A percentile compares a stretch with the other conserved stretches of the same genome.
Evolutionary conservation across 2,329 filamentous ascomycete genomes (phyloP).

Genomic region (Orbilia blumenaviensis): DNA sequence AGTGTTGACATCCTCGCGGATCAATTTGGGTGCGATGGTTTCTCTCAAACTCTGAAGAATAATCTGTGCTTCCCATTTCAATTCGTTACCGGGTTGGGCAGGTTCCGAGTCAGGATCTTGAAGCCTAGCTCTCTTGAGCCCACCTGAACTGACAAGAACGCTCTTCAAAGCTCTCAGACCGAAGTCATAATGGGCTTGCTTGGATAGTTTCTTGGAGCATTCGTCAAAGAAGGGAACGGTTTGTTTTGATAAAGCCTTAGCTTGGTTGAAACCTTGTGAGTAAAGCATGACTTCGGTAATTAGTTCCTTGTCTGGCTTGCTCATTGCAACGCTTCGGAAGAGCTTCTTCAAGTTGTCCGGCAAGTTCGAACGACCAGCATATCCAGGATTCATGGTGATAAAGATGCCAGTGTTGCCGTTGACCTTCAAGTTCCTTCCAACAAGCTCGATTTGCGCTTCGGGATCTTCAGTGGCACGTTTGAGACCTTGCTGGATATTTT

Average conservation of each 20-base stretch:
- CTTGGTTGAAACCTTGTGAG: slow-evolving; percentile 97
- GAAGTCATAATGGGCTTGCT: slow-evolving; percentile 99
- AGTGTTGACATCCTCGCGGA: slow-evolving; percentile 86
- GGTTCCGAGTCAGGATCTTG: slow-evolving; percentile 54
- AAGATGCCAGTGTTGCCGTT: slow-evolving; percentile 97
- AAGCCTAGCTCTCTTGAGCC: slow-evolving; percentile 78
- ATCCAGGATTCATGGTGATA: slow-evolving; percentile 99
- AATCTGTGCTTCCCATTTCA: slow-evolving; percentile 80
- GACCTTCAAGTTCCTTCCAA: slow-evolving; percentile 87
- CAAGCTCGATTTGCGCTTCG: slow-evolving; percentile 89
- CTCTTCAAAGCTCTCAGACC: slow-evolving; percentile 97
- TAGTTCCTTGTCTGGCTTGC: slow-evolving; percentile 98
- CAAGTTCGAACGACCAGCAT: slow-evolving; percentile 95
- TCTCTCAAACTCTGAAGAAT: slow-evolving; percentile 98
- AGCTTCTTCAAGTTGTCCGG: slow-evolving; percentile 99
- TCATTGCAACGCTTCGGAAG: slow-evolving; percentile 99
- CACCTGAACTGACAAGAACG: slow-evolving; percentile 96
- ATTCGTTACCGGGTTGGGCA: slow-evolving; percentile 24
- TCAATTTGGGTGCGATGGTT: slow-evolving; percentile 96
- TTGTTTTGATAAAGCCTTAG: slow-evolving; percentile 90
- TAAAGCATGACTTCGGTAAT: slow-evolving; percentile 99
- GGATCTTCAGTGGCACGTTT: slow-evolving; percentile 83
- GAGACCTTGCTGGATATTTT: slow-evolving; percentile 97
- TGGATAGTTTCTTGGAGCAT: slow-evolving; percentile 81
- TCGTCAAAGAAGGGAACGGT: slow-evolving; percentile 98